Evolutionary conservation across 768 basidiomycete species (phyloP).

Genomic region (Trichaptum fuscoviolaceum): DNA sequence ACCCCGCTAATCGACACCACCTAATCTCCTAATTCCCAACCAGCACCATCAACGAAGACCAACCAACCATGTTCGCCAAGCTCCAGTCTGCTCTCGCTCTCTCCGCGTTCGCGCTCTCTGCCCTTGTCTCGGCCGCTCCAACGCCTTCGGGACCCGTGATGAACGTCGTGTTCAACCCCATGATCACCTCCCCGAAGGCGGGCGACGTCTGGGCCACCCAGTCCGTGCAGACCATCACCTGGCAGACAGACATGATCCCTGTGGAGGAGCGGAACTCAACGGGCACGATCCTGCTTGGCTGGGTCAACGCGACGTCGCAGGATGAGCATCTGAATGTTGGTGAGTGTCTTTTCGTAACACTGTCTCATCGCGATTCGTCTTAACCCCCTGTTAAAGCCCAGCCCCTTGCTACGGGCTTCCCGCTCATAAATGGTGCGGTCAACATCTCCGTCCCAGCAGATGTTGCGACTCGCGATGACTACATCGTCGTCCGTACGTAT

Average conservation of each 20-base stretch:
- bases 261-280: constrained; percentile 26
- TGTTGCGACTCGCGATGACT: constrained; percentile 26
- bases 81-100: neutral
- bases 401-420: constrained; percentile 30
- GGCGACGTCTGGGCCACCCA: neutral
- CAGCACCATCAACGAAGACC: neutral
- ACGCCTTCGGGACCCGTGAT: neutral
- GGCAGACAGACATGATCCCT: constrained; percentile 33
- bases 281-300: constrained; percentile 44
- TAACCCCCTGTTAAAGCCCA: constrained; percentile 20
- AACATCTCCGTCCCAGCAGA: constrained; percentile 30
- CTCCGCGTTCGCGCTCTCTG: constrained; percentile 2
- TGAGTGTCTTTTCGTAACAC: constrained; percentile 24
- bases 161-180: neutral
- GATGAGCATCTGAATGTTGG: constrained; percentile 48
- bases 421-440: constrained; percentile 26
- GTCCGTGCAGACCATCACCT: neutral
- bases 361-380: constrained; percentile 24
- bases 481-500: constrained; percentile 34
- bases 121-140: neutral
- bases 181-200: neutral
- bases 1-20: neutral
- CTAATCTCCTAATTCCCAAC: neutral
- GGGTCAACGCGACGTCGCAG: constrained; percentile 19
- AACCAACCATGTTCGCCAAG: constrained; percentile 1